These are phyloP conservation scores for Biancaea sappan DNA, from an alignment of 306 rosid species.

Conservation along the genomic window DNA sequence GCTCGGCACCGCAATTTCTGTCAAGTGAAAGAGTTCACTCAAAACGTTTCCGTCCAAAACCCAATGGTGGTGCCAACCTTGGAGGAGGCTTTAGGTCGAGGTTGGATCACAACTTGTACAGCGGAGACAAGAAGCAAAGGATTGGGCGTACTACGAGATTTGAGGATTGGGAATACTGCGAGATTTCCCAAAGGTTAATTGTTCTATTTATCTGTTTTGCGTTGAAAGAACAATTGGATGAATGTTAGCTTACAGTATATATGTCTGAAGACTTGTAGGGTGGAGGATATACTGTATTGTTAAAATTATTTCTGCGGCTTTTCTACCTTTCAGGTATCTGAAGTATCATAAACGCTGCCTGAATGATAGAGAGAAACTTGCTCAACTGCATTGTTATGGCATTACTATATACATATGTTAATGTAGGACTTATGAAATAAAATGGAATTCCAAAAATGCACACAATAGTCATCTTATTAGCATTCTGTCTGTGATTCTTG, in stretches of 20 bases:
- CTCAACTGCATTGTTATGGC: not conserved
- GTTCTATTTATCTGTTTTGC: not conserved
- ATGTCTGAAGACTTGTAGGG: not conserved
- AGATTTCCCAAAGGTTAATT: not conserved
- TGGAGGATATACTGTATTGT: slow-evolving; percentile 23
- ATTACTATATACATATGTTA: too few species aligned
- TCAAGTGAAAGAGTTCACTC: too few species aligned
- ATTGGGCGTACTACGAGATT: not conserved
- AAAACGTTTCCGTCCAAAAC: too few species aligned
- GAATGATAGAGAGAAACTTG: slow-evolving; percentile 88
- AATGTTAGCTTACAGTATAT: too few species aligned
- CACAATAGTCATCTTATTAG: not conserved
- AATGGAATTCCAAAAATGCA: not conserved
- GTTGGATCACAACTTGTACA: slow-evolving; percentile 66
- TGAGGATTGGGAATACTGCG: not conserved
- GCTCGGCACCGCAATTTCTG: too few species aligned
- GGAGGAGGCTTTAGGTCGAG: slow-evolving; percentile 61
- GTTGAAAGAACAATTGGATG: too few species aligned
- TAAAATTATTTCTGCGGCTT: slow-evolving; percentile 34
- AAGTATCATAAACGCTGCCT: slow-evolving; percentile 81
- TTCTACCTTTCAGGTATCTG: slow-evolving; percentile 70
- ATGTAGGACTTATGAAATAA: not conserved
- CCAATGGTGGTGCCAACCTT: slow-evolving; percentile 25
- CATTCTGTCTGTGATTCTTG: slow-evolving; percentile 1
- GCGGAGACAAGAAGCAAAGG: slow-evolving; percentile 80